Evolutionary conservation across 257 asterid genomes (phyloP).

Genomic region (Jaltomata sinuosa): DNA sequence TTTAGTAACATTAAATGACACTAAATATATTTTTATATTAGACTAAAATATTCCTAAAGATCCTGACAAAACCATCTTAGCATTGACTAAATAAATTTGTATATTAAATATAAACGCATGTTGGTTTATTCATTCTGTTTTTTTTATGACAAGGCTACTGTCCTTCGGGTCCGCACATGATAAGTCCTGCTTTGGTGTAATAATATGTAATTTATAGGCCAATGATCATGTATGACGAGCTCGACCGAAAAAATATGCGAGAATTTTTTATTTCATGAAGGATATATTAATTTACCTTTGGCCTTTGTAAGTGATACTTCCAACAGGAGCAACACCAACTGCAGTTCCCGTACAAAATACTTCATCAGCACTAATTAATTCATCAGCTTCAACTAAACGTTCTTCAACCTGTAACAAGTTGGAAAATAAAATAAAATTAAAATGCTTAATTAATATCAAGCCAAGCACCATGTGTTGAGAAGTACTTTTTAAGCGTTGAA

Average conservation of each 20-base stretch:
- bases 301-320: constrained; percentile 55
- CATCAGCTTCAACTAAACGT: constrained; percentile 51
- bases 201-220: too few relatives aligned
- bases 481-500: neutral
- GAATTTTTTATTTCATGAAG: too few relatives aligned
- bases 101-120: neutral
- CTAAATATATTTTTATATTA: neutral
- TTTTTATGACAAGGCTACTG: too few relatives aligned
- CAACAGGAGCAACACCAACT: constrained; percentile 76
- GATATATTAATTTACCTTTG: constrained; percentile 28
- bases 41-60: neutral
- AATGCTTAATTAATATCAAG: neutral
- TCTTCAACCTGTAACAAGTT: constrained; percentile 48
- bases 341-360: constrained; percentile 98
- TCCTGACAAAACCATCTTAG: neutral
- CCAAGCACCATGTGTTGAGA: too few relatives aligned
- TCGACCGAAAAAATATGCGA: too few relatives aligned
- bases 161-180: too few relatives aligned
- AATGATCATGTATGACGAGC: too few relatives aligned
- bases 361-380: constrained; percentile 61
- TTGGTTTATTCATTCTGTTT: too few relatives aligned
- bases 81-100: neutral
- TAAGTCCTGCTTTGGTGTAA: too few relatives aligned
- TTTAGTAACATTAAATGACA: neutral
- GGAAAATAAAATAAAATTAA: neutral